These are phyloP conservation scores for Nakaseomyces bracarensis DNA, from an alignment of 1,139 yeast species.

Conservation along the genomic window DNA sequence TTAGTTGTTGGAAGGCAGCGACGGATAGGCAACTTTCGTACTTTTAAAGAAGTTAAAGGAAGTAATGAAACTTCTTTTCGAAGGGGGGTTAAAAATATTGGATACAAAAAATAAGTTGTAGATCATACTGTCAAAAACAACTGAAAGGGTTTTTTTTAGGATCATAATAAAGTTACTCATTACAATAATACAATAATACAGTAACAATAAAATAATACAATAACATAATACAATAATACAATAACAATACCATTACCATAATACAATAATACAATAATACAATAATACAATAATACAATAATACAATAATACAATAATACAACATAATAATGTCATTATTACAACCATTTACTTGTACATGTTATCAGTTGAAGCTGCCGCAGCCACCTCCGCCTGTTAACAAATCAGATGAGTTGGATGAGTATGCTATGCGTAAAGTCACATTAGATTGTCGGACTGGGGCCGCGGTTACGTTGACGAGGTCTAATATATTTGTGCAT, in stretches of 20 bases:
- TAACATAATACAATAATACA: not conserved
- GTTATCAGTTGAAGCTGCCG: conserved; percentile 32
- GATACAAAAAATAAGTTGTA: no score
- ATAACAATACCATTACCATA: no score
- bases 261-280: no score
- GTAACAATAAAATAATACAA: not conserved
- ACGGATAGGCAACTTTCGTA: no score
- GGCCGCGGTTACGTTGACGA: conserved; percentile 48
- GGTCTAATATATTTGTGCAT: conserved; percentile 54
- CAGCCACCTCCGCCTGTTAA: conserved; percentile 9
- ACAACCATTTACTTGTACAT: conserved; percentile 33
- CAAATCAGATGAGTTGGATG: conserved; percentile 16
- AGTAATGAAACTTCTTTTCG: no score
- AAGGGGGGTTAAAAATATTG: no score
- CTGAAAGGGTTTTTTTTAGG: no score
- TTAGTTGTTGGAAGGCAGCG: no score
- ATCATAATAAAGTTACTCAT: no score
- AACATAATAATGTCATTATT: conserved; percentile 28
- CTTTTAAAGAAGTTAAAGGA: no score
- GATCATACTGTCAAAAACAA: no score
- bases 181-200: no score
- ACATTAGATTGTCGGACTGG: conserved; percentile 56
- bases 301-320: not conserved
- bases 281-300: not conserved
- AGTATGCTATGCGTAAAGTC: conserved; percentile 19